phyloP scores from a whole-genome alignment of 305 asterid genomes.

The Rubia balearica region DNA sequence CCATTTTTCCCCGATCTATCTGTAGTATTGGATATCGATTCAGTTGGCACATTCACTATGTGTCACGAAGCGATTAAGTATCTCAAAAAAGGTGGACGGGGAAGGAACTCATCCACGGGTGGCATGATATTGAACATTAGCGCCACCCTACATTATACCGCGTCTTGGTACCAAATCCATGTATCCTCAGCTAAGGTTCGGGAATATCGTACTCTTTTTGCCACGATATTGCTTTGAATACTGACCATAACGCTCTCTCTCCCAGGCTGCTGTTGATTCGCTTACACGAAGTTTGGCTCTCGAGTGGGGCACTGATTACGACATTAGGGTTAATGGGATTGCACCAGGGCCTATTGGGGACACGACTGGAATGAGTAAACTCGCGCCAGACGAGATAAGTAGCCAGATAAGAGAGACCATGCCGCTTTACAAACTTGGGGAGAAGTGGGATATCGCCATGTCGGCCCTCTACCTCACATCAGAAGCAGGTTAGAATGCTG shows the following conservation, averaged over 20 bases:
- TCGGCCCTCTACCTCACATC: conserved; percentile 87
- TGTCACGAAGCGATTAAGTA: conserved; percentile 68
- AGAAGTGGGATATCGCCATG: conserved; percentile 97
- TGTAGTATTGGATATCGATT: conserved; percentile 85
- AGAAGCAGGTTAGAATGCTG: conserved; percentile 57
- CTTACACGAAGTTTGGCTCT: conserved; percentile 82
- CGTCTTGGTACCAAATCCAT: conserved; percentile 94
- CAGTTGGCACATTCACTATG: conserved; percentile 97
- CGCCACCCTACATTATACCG: conserved; percentile 92
- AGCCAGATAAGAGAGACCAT: conserved; percentile 28
- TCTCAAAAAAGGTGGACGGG: conserved; percentile 64
- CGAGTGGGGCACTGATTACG: conserved; percentile 95
- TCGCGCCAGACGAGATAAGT: conserved; percentile 56
- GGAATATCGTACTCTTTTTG: background rate
- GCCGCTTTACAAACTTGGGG: conserved; percentile 74
- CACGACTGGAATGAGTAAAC: conserved; percentile 79
- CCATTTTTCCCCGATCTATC: background rate
- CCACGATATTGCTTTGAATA: conserved; percentile 4
- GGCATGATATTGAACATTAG: conserved; percentile 86
- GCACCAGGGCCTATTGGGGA: conserved; percentile 96
- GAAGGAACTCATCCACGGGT: conserved; percentile 53
- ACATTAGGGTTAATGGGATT: conserved; percentile 83
- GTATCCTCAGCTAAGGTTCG: conserved; percentile 96
- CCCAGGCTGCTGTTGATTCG: conserved; percentile 86
- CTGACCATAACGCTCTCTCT: background rate